Evolutionary conservation across 2,329 filamentous ascomycete species (phyloP), one percentile per base, ranked within the genome.

Genomic region (Neonectria magnoliae): DNA sequence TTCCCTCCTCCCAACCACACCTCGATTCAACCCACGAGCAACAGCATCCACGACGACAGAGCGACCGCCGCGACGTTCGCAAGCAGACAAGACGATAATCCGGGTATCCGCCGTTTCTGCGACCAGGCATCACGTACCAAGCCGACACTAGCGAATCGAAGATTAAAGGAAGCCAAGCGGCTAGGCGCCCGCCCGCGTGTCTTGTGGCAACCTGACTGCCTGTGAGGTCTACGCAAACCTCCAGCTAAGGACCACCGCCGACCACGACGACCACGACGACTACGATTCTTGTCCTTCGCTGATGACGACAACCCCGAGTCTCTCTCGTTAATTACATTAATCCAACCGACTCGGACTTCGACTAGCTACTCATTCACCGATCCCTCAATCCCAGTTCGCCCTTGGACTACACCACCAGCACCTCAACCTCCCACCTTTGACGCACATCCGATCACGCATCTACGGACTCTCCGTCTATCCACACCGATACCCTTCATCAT

Each of bases 401-500:
- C 65, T n/a, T 13, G 8, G n/a, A 42, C 58, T 38, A 38, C 54
- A 65, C 31, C 53, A 60, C 60, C 38, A 33, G 51, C 41, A 45
- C 9, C 22, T 51, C 47, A 47, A 45, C 20, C 58, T 38, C 45
- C 18, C 55, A 51, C 27, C 54, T n/a, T 57, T 31, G 53, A 64
- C 53, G 22, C 55, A 44, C 22, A 48, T 64, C 54, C 41, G 50
- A 18, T 48, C 47, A n/a, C 56, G 48, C 41, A 64, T 36, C 42
- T 41, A n/a, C 8, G 41, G 8, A 8, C n/a, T n/a, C 16, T 38
- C 25, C 20, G 47, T 50, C 31, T 48, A 50, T 14, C 38, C 55
- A 33, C 41, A 41, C 55, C 29, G 8, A 60, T 36, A 47, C 56
- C 62, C 38, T 68, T 52, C 66, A 77, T 61, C 62, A 82, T 82